These are phyloP conservation scores for Eucalyptus fibrosa DNA, from an alignment of 345 rosid species.

Conservation along the genomic window DNA sequence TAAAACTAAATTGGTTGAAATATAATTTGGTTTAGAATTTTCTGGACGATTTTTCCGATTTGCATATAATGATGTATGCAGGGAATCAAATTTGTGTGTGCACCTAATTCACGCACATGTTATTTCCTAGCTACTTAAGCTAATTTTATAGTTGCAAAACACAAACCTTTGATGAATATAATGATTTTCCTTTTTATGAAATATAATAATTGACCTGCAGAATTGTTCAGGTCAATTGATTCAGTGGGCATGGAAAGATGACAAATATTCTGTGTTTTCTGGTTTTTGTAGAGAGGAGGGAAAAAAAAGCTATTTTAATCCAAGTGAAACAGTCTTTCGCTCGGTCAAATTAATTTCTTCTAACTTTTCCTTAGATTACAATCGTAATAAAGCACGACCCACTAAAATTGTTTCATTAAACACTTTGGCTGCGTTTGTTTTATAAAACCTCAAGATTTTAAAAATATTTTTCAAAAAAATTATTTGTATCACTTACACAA, in stretches of 20 bases:
- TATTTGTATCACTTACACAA: neutral
- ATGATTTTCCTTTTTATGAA: neutral
- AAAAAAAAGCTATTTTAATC: neutral
- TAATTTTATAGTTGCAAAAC: neutral
- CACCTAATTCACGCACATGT: neutral
- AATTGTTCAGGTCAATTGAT: neutral
- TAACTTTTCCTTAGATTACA: neutral
- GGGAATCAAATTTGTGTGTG: neutral
- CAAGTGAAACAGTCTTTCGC: neutral
- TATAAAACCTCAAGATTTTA: neutral
- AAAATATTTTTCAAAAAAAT: too few relatives aligned
- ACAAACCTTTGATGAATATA: neutral
- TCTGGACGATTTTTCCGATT: neutral
- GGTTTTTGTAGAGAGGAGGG: neutral
- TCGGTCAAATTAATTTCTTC: neutral
- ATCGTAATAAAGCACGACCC: neutral
- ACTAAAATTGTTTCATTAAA: too few relatives aligned
- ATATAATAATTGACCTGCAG: neutral
- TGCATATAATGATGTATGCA: neutral
- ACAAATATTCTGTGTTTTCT: too few relatives aligned
- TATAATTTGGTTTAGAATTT: neutral
- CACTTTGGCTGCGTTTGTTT: neutral
- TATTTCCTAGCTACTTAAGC: neutral
- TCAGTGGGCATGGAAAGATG: neutral
- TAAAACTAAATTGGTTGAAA: too few relatives aligned